These are phyloP conservation scores for Moricandia arvensis DNA, from an alignment of 345 rosid genomes.

Conservation along the genomic window DNA sequence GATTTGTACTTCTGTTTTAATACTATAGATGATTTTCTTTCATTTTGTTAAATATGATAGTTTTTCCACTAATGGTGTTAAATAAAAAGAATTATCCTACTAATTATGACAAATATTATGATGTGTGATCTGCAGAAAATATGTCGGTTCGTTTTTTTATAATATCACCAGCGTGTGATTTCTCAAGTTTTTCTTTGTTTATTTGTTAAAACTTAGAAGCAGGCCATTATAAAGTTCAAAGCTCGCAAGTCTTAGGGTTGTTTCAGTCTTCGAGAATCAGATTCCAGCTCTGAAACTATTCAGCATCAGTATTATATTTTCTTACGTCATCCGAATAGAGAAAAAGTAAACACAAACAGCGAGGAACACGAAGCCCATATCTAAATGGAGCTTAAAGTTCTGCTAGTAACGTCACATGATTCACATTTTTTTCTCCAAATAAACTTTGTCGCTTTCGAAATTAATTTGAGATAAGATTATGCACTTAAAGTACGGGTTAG, in stretches of 20 bases:
- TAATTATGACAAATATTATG: neutral
- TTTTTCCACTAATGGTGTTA: neutral
- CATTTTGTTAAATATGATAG: neutral
- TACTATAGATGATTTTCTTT: neutral
- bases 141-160: neutral
- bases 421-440: neutral
- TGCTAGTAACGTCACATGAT: neutral
- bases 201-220: too few species aligned
- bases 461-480: neutral
- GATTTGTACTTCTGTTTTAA: too few species aligned
- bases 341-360: neutral
- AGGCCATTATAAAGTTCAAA: neutral
- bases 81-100: neutral
- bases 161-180: neutral
- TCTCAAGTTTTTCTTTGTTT: neutral
- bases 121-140: neutral
- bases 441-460: neutral
- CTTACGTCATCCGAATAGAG: neutral
- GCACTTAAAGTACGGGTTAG: neutral
- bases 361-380: constrained; percentile 11
- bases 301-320: neutral
- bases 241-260: neutral
- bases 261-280: neutral
- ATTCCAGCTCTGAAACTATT: neutral
- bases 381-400: neutral